Base-by-base conservation (phyloP, 371 early-diverging fungal genomes). In the Saksenaea vasiformis region DNA sequence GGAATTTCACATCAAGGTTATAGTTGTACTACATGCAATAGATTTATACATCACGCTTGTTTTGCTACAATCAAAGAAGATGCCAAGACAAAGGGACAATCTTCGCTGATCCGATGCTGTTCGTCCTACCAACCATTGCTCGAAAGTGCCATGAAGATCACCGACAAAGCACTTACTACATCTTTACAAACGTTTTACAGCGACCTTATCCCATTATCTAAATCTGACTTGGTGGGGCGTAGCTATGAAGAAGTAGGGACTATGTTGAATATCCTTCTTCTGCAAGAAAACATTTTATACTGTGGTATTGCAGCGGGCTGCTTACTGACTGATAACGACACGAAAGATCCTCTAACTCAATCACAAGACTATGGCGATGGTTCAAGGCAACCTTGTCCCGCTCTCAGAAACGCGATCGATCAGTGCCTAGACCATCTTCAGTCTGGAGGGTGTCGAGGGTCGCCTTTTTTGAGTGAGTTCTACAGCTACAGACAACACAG, bases 1-100 rank as follows among this genome's bases (percentile, higher is more conserved):
- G 87, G 86, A 14, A 69, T 82, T 5, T 79, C 77, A 7, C 72
- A 80, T 28, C 87, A 87, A 58, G 84, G 76, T 0, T 87, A 85
- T 58, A 73, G 76, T 0, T 87, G 87, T 60, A 68, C 65, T 4
- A 72, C 62, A 4, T 87, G 87, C 35, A 69, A 72, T 35, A 81
- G 82, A 17, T 74, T 87, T 63, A 69, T 85, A 55, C 87, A 87
- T 60, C 56, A 72, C 10, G 69, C 74, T 15, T 87, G 87, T 60
- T 61, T 76, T 0, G 63, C 64, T 3, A 34, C 61, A 7, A 64
- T 70, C 9, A 65, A 71, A 19, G 59, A 61, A 28, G 27, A 61
- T 36, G n/a, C 58, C 13, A 62, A 60, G 0, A 62, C 62, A 43
- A 38, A 54, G 9, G 59, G 65, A 10, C 17, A 8, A 9, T 14